Conservation (phyloP, 2,329 filamentous ascomycete genomes). For the Gliomastix tumulicola region DNA sequence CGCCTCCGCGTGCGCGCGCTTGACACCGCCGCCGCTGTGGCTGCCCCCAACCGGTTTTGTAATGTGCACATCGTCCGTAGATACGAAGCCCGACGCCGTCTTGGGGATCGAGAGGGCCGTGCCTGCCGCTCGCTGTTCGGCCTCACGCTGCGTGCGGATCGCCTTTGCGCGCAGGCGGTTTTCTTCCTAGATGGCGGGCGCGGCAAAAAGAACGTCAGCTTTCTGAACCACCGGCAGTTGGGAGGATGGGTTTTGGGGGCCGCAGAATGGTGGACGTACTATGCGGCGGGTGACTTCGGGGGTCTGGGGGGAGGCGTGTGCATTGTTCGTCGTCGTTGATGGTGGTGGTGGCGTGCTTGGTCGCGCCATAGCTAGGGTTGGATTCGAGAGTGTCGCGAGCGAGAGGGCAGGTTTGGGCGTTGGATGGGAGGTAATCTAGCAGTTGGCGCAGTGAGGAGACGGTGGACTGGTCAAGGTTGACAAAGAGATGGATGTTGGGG, state of each 20-base stretch:
- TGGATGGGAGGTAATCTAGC: too few species aligned
- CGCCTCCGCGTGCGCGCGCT: conserved; percentile 57
- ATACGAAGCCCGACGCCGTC: conserved; percentile 63
- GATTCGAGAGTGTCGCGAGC: too few species aligned
- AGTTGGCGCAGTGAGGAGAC: too few species aligned
- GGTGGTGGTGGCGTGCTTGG: too few species aligned
- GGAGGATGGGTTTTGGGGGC: too few species aligned
- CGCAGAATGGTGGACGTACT: conserved; percentile 1
- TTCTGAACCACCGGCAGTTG: too few species aligned
- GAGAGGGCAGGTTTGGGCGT: too few species aligned
- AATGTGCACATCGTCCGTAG: conserved; percentile 56
- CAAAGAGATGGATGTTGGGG: too few species aligned
- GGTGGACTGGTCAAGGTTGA: too few species aligned
- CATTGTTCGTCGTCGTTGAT: too few species aligned
- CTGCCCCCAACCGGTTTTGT: conserved; percentile 33
- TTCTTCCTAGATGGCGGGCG: conserved; percentile 58
- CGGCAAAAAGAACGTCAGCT: not conserved
- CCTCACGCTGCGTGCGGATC: conserved; percentile 65
- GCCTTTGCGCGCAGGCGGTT: conserved; percentile 86
- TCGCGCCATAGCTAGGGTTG: too few species aligned
- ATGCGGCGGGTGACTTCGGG: conserved; percentile 7
- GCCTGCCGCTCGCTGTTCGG: conserved; percentile 44
- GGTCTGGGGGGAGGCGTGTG: conserved; percentile 5
- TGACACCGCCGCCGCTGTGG: too few species aligned
- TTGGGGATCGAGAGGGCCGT: conserved; percentile 32